phyloP scores from a whole-genome alignment of 2,329 filamentous ascomycete species.

The Diaporthe longicolla region DNA sequence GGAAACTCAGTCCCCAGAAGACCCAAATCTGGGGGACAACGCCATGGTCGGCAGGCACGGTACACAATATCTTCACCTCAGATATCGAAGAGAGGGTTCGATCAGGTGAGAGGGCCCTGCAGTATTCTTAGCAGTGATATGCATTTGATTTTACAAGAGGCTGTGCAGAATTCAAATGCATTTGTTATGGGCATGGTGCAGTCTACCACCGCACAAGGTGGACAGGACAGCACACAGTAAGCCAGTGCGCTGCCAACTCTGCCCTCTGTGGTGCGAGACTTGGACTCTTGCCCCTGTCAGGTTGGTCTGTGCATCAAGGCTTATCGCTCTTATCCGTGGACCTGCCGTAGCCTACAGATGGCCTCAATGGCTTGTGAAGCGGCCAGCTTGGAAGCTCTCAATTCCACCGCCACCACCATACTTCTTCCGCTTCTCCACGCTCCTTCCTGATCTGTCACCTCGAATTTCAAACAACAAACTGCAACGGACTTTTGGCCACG shows the following conservation, averaged over 20 bases:
- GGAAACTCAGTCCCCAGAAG: neutral
- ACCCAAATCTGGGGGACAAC: conserved; percentile 18
- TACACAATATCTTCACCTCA: neutral
- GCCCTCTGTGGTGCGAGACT: too few relatives aligned
- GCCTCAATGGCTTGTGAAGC: conserved; percentile 29
- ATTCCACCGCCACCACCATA: neutral
- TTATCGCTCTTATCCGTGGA: conserved; percentile 7
- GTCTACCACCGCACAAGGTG: neutral
- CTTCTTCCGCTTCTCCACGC: conserved; percentile 38
- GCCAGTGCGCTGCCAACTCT: too few relatives aligned
- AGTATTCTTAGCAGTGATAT: neutral
- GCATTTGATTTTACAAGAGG: neutral
- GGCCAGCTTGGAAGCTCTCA: neutral
- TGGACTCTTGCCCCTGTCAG: too few relatives aligned
- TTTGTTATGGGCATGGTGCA: neutral
- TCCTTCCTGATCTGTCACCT: neutral
- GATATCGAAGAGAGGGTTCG: too few relatives aligned
- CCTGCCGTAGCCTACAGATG: conserved; percentile 26
- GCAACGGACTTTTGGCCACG: neutral
- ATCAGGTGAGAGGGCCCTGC: neutral
- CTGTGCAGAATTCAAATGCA: neutral
- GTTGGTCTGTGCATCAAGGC: conserved; percentile 5
- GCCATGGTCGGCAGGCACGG: neutral
- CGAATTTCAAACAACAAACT: neutral
- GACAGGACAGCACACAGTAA: too few relatives aligned